Evolutionary conservation across 2,329 filamentous ascomycete species (phyloP), one percentile per base, ranked within the genome.

Genomic region (Talaromyces sp.): DNA sequence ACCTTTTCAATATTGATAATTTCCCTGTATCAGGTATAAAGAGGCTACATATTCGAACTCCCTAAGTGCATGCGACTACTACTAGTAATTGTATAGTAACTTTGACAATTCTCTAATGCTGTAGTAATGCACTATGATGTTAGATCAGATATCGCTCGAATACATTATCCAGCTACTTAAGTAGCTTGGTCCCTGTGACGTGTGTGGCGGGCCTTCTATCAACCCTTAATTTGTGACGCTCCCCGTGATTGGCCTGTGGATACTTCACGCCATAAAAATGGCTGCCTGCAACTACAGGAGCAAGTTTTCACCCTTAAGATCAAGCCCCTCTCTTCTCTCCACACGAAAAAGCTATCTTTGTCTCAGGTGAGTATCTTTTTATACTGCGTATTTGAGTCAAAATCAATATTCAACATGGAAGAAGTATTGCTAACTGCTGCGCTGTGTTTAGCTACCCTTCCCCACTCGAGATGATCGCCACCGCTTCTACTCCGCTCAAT

Each of bases 401-500:
- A 14, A 9, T 42, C 8, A 9, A 29, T 11, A 27, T 17, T 16
- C 40, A 29, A 3, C 14, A 9, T n/a, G 10, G n/a, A 27, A 17
- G 13, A 3, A 9, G 8, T 9, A 4, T 27, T 27, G 9, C 24
- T 27, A 27, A 27, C 24, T 27, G 10, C 14, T n/a, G 16, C 17
- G 19, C 17, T 19, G 3, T 19, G 27, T 27, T 27, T 27, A 27
- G 24, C 9, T 27, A 6, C n/a, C 14, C 13, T 32, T 49, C 22
- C 17, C 36, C 47, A 57, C 45, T 27, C 24, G 9, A 27, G 33
- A 61, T 62, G 44, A 44, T 51, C 37, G 47, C 63, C 10, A 60
- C 64, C 47, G 16, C 61, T 52, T 60, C 62, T 22, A 56, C 60
- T 3, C 66, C 65, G 14, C 52, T 68, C 46, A 66, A 74, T 63